A percentile compares a stretch with the other conserved stretches of the same genome.
These are phyloP conservation scores for Balansia obtecta DNA, from an alignment of 2,329 filamentous ascomycete species.

Conservation along the genomic window DNA sequence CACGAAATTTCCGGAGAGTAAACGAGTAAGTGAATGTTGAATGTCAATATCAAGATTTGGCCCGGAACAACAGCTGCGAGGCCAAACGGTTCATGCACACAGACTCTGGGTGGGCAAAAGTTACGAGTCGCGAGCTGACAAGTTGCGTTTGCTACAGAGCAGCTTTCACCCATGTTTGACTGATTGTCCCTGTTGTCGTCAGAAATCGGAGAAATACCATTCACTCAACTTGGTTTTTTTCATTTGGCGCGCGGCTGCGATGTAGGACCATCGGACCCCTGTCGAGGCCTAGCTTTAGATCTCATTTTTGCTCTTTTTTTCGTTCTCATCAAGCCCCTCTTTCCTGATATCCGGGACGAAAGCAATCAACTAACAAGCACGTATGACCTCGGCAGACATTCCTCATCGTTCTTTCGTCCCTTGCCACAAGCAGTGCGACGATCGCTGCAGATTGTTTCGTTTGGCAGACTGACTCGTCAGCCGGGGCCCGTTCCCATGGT, in stretches of 20 bases:
- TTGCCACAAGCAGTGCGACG: too few relatives aligned
- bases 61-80: too few relatives aligned
- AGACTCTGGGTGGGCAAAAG: too few relatives aligned
- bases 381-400: not conserved
- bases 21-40: not conserved
- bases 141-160: too few relatives aligned
- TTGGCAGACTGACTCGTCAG: not conserved
- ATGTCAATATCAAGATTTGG: too few relatives aligned
- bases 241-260: slow-evolving; percentile 1
- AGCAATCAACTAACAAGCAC: not conserved
- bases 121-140: too few relatives aligned
- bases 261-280: not conserved
- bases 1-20: not conserved
- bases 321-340: not conserved
- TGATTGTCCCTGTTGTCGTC: too few relatives aligned
- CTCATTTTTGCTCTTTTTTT: not conserved
- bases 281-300: not conserved
- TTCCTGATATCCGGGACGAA: not conserved
- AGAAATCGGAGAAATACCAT: not conserved
- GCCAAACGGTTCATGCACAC: too few relatives aligned
- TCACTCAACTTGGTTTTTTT: not conserved
- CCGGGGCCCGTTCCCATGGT: not conserved
- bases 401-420: too few relatives aligned
- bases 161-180: too few relatives aligned
- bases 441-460: too few relatives aligned